A percentile compares a stretch with the other conserved stretches of the same genome.
These are phyloP conservation scores for Colletotrichum sp. DNA, from an alignment of 2,329 filamentous ascomycete genomes.

Conservation along the genomic window DNA sequence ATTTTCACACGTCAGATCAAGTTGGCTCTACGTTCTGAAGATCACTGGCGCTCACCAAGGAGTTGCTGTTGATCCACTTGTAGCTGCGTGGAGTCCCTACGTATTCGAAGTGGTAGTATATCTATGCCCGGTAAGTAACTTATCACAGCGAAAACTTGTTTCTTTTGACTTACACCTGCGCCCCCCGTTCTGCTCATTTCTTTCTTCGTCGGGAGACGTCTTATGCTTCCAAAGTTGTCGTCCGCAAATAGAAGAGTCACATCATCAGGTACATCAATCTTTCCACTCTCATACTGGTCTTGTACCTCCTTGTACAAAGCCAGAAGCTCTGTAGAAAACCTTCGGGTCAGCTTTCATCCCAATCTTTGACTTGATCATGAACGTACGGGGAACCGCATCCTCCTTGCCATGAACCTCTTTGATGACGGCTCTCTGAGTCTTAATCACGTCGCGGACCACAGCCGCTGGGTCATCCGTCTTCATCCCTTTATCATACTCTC, in stretches of 20 bases:
- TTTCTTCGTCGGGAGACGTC: slow-evolving; percentile 57
- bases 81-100: slow-evolving; percentile 66
- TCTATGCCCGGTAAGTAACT: slow-evolving; percentile 22
- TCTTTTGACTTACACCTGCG: slow-evolving; percentile 49
- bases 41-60: slow-evolving; percentile 41
- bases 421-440: slow-evolving; percentile 59
- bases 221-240: slow-evolving; percentile 67
- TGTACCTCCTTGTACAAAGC: slow-evolving; percentile 72
- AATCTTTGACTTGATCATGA: not conserved
- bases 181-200: slow-evolving; percentile 60
- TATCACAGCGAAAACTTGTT: slow-evolving; percentile 7
- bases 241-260: slow-evolving; percentile 68
- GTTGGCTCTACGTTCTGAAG: not conserved
- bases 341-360: not conserved
- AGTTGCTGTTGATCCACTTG: slow-evolving; percentile 68
- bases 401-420: slow-evolving; percentile 51
- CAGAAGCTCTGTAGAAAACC: slow-evolving; percentile 53
- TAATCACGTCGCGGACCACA: slow-evolving; percentile 58
- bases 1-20: not conserved
- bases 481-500: slow-evolving; percentile 61
- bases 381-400: slow-evolving; percentile 47
- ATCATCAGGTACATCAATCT: slow-evolving; percentile 61
- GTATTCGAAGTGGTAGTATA: slow-evolving; percentile 64
- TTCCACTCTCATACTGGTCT: slow-evolving; percentile 64
- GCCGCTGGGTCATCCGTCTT: slow-evolving; percentile 54